Base-by-base conservation (phyloP, 768 basidiomycete genomes). In the Amanita thiersii region DNA sequence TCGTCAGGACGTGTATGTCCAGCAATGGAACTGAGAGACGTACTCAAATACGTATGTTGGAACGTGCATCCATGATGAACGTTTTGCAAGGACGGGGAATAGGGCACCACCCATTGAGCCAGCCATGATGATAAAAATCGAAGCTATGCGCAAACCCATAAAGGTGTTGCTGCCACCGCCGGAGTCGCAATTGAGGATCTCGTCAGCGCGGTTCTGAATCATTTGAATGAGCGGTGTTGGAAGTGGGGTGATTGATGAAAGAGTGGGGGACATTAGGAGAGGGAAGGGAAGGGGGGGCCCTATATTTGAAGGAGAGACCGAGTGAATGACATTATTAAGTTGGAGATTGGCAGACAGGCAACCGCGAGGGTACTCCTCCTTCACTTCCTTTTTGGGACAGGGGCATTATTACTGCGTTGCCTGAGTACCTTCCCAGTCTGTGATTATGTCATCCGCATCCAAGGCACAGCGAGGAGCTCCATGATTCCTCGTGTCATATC, bases 31-130 rank as follows among this genome's bases (percentile, higher is more conserved):
- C 11, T 32, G 35, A 29, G 31, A 33, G 2, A 61, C 83, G 20
- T 40, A 87, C 86, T 92, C 81, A 46, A 86, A 90, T 2, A 81
- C 59, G 26, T 56, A 43, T 36, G 69, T 71, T 9, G 85, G 85
- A 3, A 86, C 64, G 36, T 59, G 65, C 8, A 86, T 44, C 66
- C 68, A 69, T 5, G 53, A 61, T 0, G 74, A 65, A 37, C 73
- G 66, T 35, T 54, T 67, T 4, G 81, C 71, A 17, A 87, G 52
- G 23, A 90, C 68, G 11, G 88, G 88, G 60, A 89, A 85, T 39
- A 81, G 61, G 3, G 85, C 74, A 11, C 85, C 86, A 7, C 56
- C 49, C 5, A 63, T 59, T 2, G 84, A 82, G 17, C 75, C 71
- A 2, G 64, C 54, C 44, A 86, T 66, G 53, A 90, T 77, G 50